Percentiles rank a stretch among this genome's conserved stretches.
Conservation (phyloP, 2,329 filamentous ascomycete genomes). For the Dactylellina parvicollis region DNA sequence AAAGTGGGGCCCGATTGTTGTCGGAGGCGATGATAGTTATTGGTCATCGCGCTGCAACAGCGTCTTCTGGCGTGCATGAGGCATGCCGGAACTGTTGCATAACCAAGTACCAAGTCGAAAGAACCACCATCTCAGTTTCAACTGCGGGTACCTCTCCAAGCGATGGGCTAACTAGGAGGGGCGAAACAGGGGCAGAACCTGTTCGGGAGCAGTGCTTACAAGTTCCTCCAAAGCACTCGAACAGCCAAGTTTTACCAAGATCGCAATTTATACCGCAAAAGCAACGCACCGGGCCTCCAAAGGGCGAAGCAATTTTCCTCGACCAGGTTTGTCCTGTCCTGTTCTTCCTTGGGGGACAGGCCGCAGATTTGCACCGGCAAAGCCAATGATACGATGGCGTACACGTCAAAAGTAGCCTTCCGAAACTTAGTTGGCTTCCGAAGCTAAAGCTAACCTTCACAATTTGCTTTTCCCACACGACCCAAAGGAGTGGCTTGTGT, state of each 20-base stretch:
- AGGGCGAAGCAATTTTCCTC: not conserved
- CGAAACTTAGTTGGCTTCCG: not conserved
- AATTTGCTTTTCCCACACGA: conserved; percentile 37
- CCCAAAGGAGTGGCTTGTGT: conserved; percentile 11
- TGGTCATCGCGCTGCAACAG: not conserved
- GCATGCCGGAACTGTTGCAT: conserved; percentile 31
- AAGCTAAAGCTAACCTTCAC: conserved; percentile 28
- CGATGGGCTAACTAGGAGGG: conserved; percentile 29
- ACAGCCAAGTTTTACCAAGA: conserved; percentile 7
- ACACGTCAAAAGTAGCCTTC: conserved; percentile 30
- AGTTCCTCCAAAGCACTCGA: too few species aligned
- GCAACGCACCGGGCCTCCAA: conserved; percentile 14
- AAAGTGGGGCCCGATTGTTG: too few species aligned
- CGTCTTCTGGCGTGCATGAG: not conserved
- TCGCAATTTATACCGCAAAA: conserved; percentile 31
- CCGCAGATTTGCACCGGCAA: not conserved
- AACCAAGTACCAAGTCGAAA: conserved; percentile 31
- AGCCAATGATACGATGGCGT: conserved; percentile 1
- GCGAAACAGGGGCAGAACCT: too few species aligned
- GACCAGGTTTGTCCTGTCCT: too few species aligned
- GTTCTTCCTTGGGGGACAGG: not conserved
- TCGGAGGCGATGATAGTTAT: not conserved
- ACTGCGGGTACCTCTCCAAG: conserved; percentile 1
- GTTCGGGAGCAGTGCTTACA: conserved; percentile 4
- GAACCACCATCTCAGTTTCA: conserved; percentile 36